A percentile compares a stretch with the other conserved stretches of the same genome.
Conservation (phyloP, 371 early-diverging fungal species). For the Mucor indicus region DNA sequence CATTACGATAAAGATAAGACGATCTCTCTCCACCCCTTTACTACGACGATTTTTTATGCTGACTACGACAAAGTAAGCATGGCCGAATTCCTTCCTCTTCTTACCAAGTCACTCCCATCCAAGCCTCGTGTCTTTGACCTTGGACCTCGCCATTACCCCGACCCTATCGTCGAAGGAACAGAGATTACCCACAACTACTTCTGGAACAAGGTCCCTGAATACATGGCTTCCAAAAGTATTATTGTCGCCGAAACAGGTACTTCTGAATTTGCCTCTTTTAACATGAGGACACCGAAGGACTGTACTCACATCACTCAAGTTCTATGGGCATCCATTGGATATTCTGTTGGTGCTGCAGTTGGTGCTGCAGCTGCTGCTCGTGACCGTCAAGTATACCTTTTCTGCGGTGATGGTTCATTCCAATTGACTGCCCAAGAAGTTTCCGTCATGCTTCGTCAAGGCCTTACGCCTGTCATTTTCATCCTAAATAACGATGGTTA, state of each 20-base stretch:
- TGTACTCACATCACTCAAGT: constrained; percentile 36
- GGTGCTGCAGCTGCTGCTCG: constrained; percentile 35
- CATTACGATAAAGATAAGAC: constrained; percentile 26
- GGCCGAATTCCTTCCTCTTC: constrained; percentile 29
- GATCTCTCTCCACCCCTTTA: constrained; percentile 40
- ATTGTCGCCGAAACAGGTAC: constrained; percentile 55
- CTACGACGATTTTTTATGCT: constrained; percentile 34
- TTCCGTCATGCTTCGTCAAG: constrained; percentile 45
- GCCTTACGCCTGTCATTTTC: constrained; percentile 42
- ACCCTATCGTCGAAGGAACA: constrained; percentile 15
- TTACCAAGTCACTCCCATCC: constrained; percentile 28
- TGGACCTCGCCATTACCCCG: constrained; percentile 23
- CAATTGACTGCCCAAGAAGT: constrained; percentile 52
- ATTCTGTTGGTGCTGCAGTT: constrained; percentile 28
- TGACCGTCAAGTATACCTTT: constrained; percentile 30
- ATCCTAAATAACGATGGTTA: constrained; percentile 55
- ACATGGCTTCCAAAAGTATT: constrained; percentile 30
- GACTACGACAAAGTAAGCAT: constrained; percentile 38
- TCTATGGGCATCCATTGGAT: constrained; percentile 47
- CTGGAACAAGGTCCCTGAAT: constrained; percentile 40
- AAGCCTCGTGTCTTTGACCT: constrained; percentile 18
- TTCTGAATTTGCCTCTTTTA: constrained; percentile 39
- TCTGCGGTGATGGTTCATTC: constrained; percentile 56
- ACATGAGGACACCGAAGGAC: constrained; percentile 32
- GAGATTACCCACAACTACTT: constrained; percentile 42